phyloP scores from a whole-genome alignment of 2,329 filamentous ascomycete genomes.

The Exophiala sp. region DNA sequence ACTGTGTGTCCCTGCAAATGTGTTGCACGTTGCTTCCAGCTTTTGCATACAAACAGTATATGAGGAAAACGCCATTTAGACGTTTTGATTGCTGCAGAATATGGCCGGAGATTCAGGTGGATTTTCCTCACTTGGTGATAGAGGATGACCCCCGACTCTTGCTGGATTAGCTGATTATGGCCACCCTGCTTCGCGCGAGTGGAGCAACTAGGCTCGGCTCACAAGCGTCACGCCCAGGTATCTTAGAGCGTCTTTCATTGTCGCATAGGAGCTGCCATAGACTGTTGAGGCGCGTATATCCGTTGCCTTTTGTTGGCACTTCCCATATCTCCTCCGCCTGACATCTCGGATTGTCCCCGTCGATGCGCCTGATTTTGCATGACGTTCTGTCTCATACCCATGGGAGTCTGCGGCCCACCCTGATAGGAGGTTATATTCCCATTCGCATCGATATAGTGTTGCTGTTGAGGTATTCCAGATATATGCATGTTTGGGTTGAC shows the following conservation, averaged over 20 bases:
- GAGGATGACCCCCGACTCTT: too few species aligned
- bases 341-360: conserved; percentile 22
- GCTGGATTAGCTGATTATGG: too few species aligned
- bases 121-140: too few species aligned
- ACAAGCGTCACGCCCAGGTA: too few species aligned
- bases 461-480: conserved; percentile 15
- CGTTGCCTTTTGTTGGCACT: conserved; percentile 22
- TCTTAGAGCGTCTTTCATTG: conserved; percentile 4
- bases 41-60: background rate
- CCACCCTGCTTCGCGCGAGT: too few species aligned
- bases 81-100: too few species aligned
- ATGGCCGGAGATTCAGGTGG: too few species aligned
- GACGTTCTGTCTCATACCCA: conserved; percentile 16
- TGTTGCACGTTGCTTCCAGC: background rate
- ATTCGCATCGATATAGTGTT: conserved; percentile 19
- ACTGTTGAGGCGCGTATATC: conserved; percentile 20
- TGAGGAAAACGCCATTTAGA: too few species aligned
- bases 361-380: conserved; percentile 17
- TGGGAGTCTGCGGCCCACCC: conserved; percentile 18
- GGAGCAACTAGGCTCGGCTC: too few species aligned
- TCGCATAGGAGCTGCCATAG: conserved; percentile 23
- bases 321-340: conserved; percentile 18
- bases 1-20: conserved; percentile 11
- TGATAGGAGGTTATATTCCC: conserved; percentile 14
- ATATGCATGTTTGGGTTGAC: conserved; percentile 45